phyloP scores from a whole-genome alignment of 768 basidiomycete species.

The Sistotremastrum suecicum region DNA sequence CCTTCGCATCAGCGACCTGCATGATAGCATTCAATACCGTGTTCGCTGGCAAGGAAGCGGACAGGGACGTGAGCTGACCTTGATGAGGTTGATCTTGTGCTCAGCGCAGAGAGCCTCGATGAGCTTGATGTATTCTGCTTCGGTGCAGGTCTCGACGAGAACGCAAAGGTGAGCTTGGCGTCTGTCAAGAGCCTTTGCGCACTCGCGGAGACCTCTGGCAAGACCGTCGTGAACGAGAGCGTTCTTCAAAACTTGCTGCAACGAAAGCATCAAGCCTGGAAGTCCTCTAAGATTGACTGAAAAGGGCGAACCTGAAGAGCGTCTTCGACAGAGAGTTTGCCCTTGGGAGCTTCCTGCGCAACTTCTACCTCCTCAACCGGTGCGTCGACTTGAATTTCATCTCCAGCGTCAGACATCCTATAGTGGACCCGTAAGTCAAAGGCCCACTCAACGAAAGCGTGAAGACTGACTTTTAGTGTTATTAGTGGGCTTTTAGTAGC shows the following conservation, averaged over 20 bases:
- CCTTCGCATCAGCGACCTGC: slow-evolving; percentile 71
- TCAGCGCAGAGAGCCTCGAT: slow-evolving; percentile 98
- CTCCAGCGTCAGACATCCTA: slow-evolving; percentile 97
- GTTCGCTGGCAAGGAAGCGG: not conserved
- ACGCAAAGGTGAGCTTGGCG: slow-evolving; percentile 97
- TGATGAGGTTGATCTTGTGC: slow-evolving; percentile 99
- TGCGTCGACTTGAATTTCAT: slow-evolving; percentile 74
- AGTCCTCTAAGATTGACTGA: not conserved
- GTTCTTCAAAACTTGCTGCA: slow-evolving; percentile 96
- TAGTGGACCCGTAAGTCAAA: slow-evolving; percentile 3
- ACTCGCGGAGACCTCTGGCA: slow-evolving; percentile 93
- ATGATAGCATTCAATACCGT: slow-evolving; percentile 2
- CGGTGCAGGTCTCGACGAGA: slow-evolving; percentile 96
- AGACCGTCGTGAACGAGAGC: slow-evolving; percentile 97
- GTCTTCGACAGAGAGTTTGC: slow-evolving; percentile 92
- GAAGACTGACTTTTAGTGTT: slow-evolving; percentile 13
- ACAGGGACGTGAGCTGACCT: slow-evolving; percentile 32
- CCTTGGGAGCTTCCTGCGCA: slow-evolving; percentile 80
- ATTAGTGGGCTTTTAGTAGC: slow-evolving; percentile 3
- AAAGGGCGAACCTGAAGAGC: slow-evolving; percentile 58
- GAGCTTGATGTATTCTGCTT: slow-evolving; percentile 99
- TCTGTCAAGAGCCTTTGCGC: slow-evolving; percentile 96
- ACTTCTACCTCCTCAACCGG: slow-evolving; percentile 61
- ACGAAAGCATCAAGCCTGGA: no score
- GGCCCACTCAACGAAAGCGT: not conserved